Percentiles rank a stretch among this genome's conserved stretches.
phyloP scores from a whole-genome alignment of 2,329 filamentous ascomycete genomes.

The Pseudocercospora cruenta region DNA sequence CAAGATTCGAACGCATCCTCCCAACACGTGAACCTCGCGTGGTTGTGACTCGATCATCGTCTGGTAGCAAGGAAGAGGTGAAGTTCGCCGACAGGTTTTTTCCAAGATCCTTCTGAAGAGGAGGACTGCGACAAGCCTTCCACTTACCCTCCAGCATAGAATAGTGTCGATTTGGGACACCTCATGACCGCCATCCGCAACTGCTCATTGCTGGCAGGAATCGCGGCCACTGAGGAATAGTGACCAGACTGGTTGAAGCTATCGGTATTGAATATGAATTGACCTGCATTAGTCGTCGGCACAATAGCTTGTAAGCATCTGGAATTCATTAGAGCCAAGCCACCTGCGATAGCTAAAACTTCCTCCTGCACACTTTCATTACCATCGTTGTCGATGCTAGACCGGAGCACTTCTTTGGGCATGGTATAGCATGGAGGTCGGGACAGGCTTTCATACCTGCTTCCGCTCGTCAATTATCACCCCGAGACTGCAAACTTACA shows the following conservation, averaged over 20 bases:
- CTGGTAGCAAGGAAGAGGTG: not conserved
- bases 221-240: not conserved
- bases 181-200: not conserved
- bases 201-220: not conserved
- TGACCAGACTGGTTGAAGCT: not conserved
- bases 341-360: not conserved
- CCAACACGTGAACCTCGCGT: not conserved
- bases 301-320: not conserved
- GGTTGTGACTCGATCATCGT: not conserved
- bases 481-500: not conserved
- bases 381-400: not conserved
- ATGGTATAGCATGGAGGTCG: not conserved
- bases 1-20: not conserved
- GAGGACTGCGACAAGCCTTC: not conserved
- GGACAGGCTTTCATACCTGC: not conserved
- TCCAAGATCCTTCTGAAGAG: not conserved
- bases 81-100: not conserved
- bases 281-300: not conserved
- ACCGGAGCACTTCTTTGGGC: not conserved
- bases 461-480: constrained; percentile 2
- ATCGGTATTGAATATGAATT: not conserved
- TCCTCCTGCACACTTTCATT: not conserved
- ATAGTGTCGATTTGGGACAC: not conserved
- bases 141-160: not conserved
- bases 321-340: not conserved